Conservation (phyloP, 2,329 filamentous ascomycete genomes). For the Emericellopsis atlantica region DNA sequence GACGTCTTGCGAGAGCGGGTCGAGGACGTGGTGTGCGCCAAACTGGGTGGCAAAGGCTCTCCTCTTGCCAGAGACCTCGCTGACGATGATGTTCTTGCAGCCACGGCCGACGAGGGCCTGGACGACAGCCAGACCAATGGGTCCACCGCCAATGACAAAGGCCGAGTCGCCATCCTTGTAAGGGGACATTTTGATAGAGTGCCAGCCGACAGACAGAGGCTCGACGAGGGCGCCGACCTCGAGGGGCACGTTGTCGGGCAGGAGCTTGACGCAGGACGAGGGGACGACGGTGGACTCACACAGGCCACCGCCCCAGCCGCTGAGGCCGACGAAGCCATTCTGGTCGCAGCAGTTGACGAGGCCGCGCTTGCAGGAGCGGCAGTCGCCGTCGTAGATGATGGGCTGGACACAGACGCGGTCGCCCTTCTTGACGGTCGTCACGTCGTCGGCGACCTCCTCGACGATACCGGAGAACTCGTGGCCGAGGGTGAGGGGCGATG, state of each 20-base stretch:
- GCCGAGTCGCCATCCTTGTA: slow-evolving; percentile 27
- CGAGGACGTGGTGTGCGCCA: slow-evolving; percentile 29
- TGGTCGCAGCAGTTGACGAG: slow-evolving; percentile 45
- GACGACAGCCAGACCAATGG: slow-evolving; percentile 33
- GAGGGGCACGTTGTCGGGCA: slow-evolving; percentile 35
- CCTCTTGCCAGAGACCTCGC: slow-evolving; percentile 29
- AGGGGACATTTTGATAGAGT: slow-evolving; percentile 29
- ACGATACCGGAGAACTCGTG: slow-evolving; percentile 54
- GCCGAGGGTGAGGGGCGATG: slow-evolving; percentile 46
- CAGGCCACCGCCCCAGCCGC: slow-evolving; percentile 38
- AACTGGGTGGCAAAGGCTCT: slow-evolving; percentile 27
- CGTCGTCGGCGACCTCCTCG: slow-evolving; percentile 39
- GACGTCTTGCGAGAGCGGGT: slow-evolving; percentile 30
- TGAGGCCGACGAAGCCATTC: slow-evolving; percentile 17
- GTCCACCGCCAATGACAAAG: slow-evolving; percentile 34
- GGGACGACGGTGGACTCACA: slow-evolving; percentile 40
- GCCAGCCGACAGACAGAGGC: slow-evolving; percentile 33
- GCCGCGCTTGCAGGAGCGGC: slow-evolving; percentile 37
- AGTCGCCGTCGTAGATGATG: slow-evolving; percentile 43
- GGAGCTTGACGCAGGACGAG: slow-evolving; percentile 29
- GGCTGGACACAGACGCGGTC: slow-evolving; percentile 48
- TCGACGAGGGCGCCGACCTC: slow-evolving; percentile 41
- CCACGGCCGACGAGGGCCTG: slow-evolving; percentile 31
- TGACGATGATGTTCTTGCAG: slow-evolving; percentile 30
- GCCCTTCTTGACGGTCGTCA: slow-evolving; percentile 33